Evolutionary conservation across 371 early-diverging fungal genomes (phyloP), one percentile per base, ranked within the genome.

Genomic region (Umbelopsis sp.): DNA sequence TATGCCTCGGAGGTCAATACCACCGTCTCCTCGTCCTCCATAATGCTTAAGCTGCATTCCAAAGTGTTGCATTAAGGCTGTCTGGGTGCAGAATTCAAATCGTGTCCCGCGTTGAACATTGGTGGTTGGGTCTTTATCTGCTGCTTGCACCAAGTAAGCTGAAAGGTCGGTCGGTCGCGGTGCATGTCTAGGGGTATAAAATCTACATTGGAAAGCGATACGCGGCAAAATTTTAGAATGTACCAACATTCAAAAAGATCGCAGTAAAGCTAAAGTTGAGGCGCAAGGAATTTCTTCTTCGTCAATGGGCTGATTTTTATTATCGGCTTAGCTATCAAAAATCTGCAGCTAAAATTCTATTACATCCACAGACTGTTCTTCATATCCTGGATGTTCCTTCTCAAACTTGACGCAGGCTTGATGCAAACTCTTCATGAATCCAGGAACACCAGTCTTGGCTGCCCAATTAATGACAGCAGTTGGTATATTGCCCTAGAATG

Each of bases 401-500:
- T 73, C 63, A 66, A 69, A 76, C 24, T 69, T 66, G 16, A 65
- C 7, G 29, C 76, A 78, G 12, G 72, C 76, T 38, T 53, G 53
- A 51, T 65, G 72, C 22, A 78, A 65, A 41, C 38, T 76, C n/a
- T 76, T 69, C 20, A 78, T 74, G 46, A 78, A 78, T 0, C 72
- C 70, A 44, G 84, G 84, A 16, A 84, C 77, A 20, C 78, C 79
- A 35, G 81, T 78, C 57, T 74, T 77, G 45, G 84, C 81, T 10
- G 80, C 82, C 82, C 82, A 84, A 72, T 84, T 84, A 67, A 84
- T 74, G 22, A 80, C 74, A 9, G 76, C 67, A 16, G 76, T 78
- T 18, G 84, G 82, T 16, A 81, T 84, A 32, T 73, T 79, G 37
- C 80, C 84, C 81, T 84, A 63, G 35, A 37, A 22, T 22, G 22